These are phyloP conservation scores for Metschnikowia vanudenii DNA, from an alignment of 805 yeast genomes.

Conservation along the genomic window DNA sequence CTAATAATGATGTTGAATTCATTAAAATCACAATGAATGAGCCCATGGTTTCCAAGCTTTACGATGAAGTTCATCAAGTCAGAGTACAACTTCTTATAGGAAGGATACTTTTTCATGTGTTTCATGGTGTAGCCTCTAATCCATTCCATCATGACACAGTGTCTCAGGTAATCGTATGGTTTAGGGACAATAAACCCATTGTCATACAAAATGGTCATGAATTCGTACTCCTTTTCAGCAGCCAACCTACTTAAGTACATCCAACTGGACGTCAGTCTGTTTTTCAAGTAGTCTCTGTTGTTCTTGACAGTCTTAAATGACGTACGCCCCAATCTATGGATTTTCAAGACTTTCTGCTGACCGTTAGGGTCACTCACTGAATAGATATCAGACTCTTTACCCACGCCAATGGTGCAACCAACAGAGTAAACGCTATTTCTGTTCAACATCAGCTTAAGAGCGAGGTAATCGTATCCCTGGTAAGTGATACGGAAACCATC, in stretches of 20 bases:
- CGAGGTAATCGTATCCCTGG: slow-evolving; percentile 89
- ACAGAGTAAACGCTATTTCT: slow-evolving; percentile 71
- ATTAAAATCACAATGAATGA: slow-evolving; percentile 96
- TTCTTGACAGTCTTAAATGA: slow-evolving; percentile 91
- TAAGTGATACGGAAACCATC: slow-evolving; percentile 92
- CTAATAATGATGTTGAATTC: slow-evolving; percentile 92
- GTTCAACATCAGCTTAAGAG: slow-evolving; percentile 78
- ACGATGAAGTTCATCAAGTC: slow-evolving; percentile 87
- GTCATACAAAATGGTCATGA: slow-evolving; percentile 70
- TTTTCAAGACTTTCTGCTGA: slow-evolving; percentile 68
- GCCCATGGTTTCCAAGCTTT: slow-evolving; percentile 78
- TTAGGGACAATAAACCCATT: slow-evolving; percentile 84
- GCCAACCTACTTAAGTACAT: slow-evolving; percentile 88
- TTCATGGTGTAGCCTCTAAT: slow-evolving; percentile 90
- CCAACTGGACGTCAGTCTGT: slow-evolving; percentile 80
- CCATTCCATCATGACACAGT: slow-evolving; percentile 89
- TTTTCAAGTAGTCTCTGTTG: slow-evolving; percentile 85
- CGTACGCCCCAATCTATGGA: slow-evolving; percentile 91
- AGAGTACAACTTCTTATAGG: slow-evolving; percentile 71
- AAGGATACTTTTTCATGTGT: slow-evolving; percentile 65
- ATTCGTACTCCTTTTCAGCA: slow-evolving; percentile 88
- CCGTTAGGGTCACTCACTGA: slow-evolving; percentile 72
- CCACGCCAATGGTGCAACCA: slow-evolving; percentile 90
- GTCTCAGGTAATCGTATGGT: slow-evolving; percentile 88
- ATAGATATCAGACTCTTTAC: slow-evolving; percentile 95